Conservation (phyloP, 1,284 basidiomycete species). For the Malassezia caprae region DNA sequence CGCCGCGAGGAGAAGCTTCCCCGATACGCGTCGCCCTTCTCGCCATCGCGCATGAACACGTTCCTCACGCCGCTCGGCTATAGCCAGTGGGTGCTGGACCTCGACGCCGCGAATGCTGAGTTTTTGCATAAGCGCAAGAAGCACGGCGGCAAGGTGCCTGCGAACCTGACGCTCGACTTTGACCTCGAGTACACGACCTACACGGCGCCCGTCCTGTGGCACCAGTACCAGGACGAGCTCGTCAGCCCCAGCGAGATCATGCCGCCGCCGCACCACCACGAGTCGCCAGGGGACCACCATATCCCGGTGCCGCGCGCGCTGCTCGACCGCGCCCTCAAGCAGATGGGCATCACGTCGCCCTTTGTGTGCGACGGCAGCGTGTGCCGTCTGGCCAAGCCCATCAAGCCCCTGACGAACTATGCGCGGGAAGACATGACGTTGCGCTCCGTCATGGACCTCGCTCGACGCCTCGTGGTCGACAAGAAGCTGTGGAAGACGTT, state of each 20-base stretch:
- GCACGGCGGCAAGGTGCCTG: conserved; percentile 13
- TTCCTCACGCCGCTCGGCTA: conserved; percentile 67
- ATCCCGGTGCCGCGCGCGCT: conserved; percentile 56
- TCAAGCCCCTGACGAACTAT: conserved; percentile 56
- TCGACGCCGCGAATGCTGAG: conserved; percentile 56
- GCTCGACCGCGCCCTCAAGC: conserved; percentile 52
- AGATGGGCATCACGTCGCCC: conserved; percentile 6
- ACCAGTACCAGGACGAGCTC: conserved; percentile 18
- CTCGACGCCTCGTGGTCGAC: conserved; percentile 56
- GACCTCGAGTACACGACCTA: conserved; percentile 44
- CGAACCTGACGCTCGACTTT: conserved; percentile 22
- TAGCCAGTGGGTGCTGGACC: conserved; percentile 67
- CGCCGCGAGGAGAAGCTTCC: conserved; percentile 51
- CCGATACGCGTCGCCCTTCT: conserved; percentile 57
- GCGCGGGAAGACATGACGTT: conserved; percentile 67
- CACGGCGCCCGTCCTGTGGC: conserved; percentile 30
- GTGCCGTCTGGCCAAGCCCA: conserved; percentile 1
- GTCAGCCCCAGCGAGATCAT: neutral
- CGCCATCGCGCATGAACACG: conserved; percentile 64
- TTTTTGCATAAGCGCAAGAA: conserved; percentile 28
- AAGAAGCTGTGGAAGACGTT: conserved; percentile 61
- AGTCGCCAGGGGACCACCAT: conserved; percentile 14
- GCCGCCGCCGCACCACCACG: neutral
- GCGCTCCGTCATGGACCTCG: conserved; percentile 64
- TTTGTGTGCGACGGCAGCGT: conserved; percentile 49